Percentiles rank a stretch among this genome's conserved stretches.
Evolutionary conservation across 768 basidiomycete species (phyloP).

Genomic region (Infundibulicybe gibba): DNA sequence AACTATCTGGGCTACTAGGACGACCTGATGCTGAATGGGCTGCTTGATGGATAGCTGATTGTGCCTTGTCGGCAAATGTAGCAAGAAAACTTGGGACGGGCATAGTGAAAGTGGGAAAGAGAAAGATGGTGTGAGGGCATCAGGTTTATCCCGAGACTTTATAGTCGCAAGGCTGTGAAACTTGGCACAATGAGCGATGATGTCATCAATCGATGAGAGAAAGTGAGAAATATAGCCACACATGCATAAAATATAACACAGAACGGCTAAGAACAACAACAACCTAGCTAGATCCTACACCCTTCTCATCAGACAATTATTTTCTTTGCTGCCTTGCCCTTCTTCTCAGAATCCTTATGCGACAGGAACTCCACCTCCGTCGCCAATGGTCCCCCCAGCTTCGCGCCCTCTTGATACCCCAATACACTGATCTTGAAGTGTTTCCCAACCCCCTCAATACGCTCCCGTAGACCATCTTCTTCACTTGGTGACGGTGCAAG

Average conservation of each 20-base stretch:
- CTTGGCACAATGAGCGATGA: too few relatives aligned
- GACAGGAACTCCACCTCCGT: slow-evolving; percentile 95
- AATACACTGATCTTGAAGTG: slow-evolving; percentile 93
- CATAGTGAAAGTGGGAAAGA: slow-evolving; percentile 32
- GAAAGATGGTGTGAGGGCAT: slow-evolving; percentile 10
- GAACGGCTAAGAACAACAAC: slow-evolving; percentile 5
- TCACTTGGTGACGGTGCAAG: slow-evolving; percentile 57
- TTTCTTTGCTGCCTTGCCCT: slow-evolving; percentile 81
- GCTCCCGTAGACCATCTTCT: slow-evolving; percentile 62
- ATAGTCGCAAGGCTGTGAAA: not conserved
- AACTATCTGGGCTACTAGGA: slow-evolving; percentile 31
- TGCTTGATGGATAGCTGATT: slow-evolving; percentile 63
- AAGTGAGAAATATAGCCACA: not conserved
- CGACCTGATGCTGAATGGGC: slow-evolving; percentile 40
- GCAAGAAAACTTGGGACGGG: slow-evolving; percentile 60
- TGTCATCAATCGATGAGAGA: not conserved
- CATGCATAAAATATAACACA: slow-evolving; percentile 16
- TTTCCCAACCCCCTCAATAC: slow-evolving; percentile 79
- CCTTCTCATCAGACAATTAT: slow-evolving; percentile 48
- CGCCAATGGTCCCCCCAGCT: slow-evolving; percentile 80
- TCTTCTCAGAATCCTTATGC: slow-evolving; percentile 95
- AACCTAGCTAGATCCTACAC: slow-evolving; percentile 12
- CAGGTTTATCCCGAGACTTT: too few relatives aligned
- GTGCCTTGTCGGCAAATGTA: slow-evolving; percentile 74
- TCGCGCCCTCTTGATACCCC: slow-evolving; percentile 71